These are phyloP conservation scores for Colletotrichum cuscutae DNA, from an alignment of 2,329 filamentous ascomycete genomes.

Conservation along the genomic window DNA sequence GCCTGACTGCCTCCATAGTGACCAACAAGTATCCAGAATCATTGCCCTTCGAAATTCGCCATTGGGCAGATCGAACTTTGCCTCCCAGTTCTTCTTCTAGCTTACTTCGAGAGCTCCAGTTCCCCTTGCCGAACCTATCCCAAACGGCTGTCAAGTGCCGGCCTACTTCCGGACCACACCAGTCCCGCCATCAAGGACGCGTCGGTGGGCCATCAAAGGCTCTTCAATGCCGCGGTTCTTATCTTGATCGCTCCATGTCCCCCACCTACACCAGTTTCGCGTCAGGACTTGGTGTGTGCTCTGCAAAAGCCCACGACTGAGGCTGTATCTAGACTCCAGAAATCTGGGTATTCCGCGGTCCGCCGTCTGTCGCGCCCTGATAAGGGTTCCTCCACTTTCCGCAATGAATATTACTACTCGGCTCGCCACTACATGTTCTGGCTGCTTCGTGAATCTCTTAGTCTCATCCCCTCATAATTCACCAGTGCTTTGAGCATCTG, in stretches of 20 bases:
- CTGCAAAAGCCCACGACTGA: not conserved
- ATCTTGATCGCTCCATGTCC: slow-evolving; percentile 27
- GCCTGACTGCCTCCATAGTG: slow-evolving; percentile 16
- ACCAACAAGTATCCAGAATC: slow-evolving; percentile 1
- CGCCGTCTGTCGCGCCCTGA: slow-evolving; percentile 14
- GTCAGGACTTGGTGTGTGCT: slow-evolving; percentile 26
- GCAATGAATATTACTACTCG: slow-evolving; percentile 27
- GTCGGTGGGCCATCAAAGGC: slow-evolving; percentile 20
- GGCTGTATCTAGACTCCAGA: slow-evolving; percentile 11
- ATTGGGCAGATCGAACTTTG: slow-evolving; percentile 21
- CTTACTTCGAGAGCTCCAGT: slow-evolving; percentile 27
- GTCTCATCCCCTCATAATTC: slow-evolving; percentile 10
- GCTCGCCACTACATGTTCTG: slow-evolving; percentile 19
- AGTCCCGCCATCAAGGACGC: slow-evolving; percentile 21
- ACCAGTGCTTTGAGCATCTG: slow-evolving; percentile 20
- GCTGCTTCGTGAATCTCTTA: slow-evolving; percentile 1
- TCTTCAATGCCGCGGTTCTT: slow-evolving; percentile 26
- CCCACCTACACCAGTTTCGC: slow-evolving; percentile 30
- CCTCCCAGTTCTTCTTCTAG: slow-evolving; percentile 25
- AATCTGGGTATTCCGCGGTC: slow-evolving; percentile 17
- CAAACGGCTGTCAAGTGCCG: slow-evolving; percentile 21
- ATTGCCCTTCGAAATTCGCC: not conserved
- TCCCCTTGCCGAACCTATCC: slow-evolving; percentile 24
- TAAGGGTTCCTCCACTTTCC: slow-evolving; percentile 35
- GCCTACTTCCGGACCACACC: slow-evolving; percentile 31